Conservation (phyloP, 352 stramenopile genomes). For the Pythium periplocum region DNA sequence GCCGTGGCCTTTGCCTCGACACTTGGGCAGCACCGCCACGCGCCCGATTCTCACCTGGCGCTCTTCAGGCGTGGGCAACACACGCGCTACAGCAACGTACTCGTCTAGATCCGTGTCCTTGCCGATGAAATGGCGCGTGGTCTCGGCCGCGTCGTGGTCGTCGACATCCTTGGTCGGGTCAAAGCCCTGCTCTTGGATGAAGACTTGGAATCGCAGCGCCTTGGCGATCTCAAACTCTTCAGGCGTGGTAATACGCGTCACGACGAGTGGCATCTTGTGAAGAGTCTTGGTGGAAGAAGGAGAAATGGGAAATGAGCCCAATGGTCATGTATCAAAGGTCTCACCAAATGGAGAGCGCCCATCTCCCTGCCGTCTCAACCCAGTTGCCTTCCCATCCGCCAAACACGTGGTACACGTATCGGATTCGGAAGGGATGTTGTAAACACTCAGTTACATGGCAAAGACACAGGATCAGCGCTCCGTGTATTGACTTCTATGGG, state of each 20-base stretch:
- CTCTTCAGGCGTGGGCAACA: constrained; percentile 23
- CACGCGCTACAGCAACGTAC: constrained; percentile 46
- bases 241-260: constrained; percentile 34
- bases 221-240: constrained; percentile 37
- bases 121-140: constrained; percentile 51
- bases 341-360: no score
- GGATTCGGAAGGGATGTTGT: neutral
- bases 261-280: constrained; percentile 3
- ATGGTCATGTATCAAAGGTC: no score
- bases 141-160: constrained; percentile 32
- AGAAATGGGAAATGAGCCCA: no score
- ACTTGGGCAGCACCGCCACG: constrained; percentile 50
- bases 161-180: constrained; percentile 33
- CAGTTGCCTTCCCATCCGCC: no score
- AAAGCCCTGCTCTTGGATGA: constrained; percentile 50
- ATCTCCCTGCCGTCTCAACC: no score
- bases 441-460: neutral
- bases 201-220: constrained; percentile 39
- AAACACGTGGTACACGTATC: neutral
- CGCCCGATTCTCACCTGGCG: constrained; percentile 48
- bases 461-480: constrained; percentile 1
- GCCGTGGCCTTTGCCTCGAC: constrained; percentile 48
- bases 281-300: no score
- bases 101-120: constrained; percentile 44
- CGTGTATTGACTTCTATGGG: neutral